These are phyloP conservation scores for Talinum fruticosum DNA, from an alignment of 148 eudicot species.

Conservation along the genomic window DNA sequence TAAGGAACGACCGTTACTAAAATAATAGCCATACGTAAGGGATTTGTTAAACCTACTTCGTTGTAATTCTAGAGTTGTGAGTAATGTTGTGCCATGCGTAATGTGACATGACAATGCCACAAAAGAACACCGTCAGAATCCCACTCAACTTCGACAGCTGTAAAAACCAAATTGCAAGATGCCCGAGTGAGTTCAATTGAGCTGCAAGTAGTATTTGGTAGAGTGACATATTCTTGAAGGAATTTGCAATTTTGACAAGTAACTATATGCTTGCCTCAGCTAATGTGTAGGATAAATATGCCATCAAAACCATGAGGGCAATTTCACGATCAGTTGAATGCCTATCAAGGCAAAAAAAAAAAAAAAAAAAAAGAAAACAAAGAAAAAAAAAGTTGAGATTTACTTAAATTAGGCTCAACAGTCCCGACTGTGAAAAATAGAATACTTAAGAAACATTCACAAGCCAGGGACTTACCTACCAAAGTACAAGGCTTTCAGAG, in stretches of 20 bases:
- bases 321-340: constrained; percentile 95
- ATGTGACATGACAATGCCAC: constrained; percentile 91
- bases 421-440: not conserved
- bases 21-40: not conserved
- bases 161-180: constrained; percentile 7
- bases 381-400: not conserved
- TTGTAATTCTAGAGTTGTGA: constrained; percentile 78
- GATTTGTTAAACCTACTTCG: constrained; percentile 43
- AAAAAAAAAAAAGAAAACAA: not conserved
- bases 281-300: constrained; percentile 85
- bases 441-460: not conserved
- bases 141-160: constrained; percentile 83
- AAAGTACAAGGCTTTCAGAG: constrained; percentile 71
- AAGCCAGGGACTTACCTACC: constrained; percentile 51
- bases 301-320: constrained; percentile 78
- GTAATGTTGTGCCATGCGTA: constrained; percentile 95
- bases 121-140: constrained; percentile 85
- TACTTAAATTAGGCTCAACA: not conserved
- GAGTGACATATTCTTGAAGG: not conserved
- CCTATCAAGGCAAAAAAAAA: constrained; percentile 33
- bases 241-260: not conserved
- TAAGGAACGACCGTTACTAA: not conserved
- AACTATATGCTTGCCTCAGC: constrained; percentile 67
- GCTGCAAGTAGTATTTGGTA: not conserved
- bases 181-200: not conserved